Base-by-base conservation (phyloP, 169 alveolate genomes). In the Eimeria necatrix region DNA sequence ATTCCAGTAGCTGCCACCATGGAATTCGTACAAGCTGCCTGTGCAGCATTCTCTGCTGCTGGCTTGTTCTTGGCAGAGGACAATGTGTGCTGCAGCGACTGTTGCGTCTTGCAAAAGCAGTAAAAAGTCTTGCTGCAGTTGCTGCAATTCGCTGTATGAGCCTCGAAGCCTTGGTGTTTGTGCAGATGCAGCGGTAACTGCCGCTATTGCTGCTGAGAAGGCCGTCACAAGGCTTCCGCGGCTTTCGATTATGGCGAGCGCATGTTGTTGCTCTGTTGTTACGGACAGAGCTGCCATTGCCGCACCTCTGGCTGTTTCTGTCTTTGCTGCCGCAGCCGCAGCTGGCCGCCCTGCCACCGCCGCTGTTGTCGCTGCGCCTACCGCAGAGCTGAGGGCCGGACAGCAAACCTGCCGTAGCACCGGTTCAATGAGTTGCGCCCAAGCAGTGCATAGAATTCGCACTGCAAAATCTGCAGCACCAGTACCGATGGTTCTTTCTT, bases 351-450 rank as follows among this genome's bases (percentile, higher is more conserved):
- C 18, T 48, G 48, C 7, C 51, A 7, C 20, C 10, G 9, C 56
- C 6, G 52, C 32, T 24, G 4, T 5, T 10, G 41, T 26, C 26
- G 90, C 74, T 53, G 51, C 74, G 24, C 8, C 12, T 4, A 6
- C 26, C 52, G 90, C 49, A 20, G 41, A 16, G 49, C 49, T 32
- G 68, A 0, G 68, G 12, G 88, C 4, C n/a, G 78, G 51, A 9
- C 26, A 10, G 20, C 92, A 85, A 41, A 60, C n/a, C 49, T 60
- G 80, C 78, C 41, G 49, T 81, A 85, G 61, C 9, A 64, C 76
- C 49, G 76, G 92, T 46, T 61, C 46, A 46, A 85, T 78, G 49
- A 85, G 49, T 48, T 46, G 92, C 24, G n/a, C 70, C 92, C 92
- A 85, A 2, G 92, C 59, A 41, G 10, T 85, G 52, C 80, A 52